Evolutionary conservation across 23 red algal species (phyloP).

Genomic region (Agarophyton chilense): DNA sequence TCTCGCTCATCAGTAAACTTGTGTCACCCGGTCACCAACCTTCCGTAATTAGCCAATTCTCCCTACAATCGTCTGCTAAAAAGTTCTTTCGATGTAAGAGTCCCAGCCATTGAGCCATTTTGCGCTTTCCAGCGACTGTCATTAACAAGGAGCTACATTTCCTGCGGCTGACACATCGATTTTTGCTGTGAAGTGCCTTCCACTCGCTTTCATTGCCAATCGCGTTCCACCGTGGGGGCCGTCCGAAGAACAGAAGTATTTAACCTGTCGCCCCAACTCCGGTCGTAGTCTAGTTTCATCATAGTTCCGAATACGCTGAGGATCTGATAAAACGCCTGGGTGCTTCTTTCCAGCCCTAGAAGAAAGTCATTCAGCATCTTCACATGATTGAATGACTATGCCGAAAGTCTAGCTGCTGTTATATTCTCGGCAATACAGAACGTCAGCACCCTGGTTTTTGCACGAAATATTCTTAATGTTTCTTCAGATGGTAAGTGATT

Average conservation of each 20-base stretch:
- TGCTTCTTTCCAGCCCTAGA: background rate
- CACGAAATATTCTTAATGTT: background rate
- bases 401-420: background rate
- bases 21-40: background rate
- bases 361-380: background rate
- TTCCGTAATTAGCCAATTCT: background rate
- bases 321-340: background rate
- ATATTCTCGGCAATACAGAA: background rate
- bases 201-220: background rate
- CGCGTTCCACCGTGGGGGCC: background rate
- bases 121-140: background rate
- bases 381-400: background rate
- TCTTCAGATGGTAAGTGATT: background rate
- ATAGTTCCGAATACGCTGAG: constrained; percentile 1
- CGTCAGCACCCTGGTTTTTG: background rate
- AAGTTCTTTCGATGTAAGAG: background rate
- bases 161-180: constrained; percentile 2
- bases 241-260: background rate
- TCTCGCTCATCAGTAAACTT: background rate
- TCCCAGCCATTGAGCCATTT: background rate
- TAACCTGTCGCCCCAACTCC: background rate
- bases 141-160: background rate
- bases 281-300: background rate
- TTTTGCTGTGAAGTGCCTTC: constrained; percentile 16
- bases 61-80: background rate